These are phyloP conservation scores for Cladosporium sp. DNA, from an alignment of 2,329 filamentous ascomycete genomes.

Conservation along the genomic window DNA sequence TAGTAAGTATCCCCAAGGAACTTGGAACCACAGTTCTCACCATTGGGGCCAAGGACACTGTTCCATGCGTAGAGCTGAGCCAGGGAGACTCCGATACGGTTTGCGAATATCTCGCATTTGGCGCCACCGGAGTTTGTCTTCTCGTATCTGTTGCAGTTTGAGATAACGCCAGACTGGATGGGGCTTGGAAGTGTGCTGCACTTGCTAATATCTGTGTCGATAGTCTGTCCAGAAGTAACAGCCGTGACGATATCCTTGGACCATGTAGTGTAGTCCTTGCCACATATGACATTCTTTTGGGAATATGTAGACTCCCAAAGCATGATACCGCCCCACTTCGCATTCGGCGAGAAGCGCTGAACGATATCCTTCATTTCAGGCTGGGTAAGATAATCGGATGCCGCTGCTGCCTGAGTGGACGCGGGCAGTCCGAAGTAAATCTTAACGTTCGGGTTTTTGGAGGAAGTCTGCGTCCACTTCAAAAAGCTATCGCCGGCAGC, in stretches of 20 bases:
- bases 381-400: slow-evolving; percentile 50
- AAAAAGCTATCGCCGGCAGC: slow-evolving; percentile 49
- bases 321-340: slow-evolving; percentile 61
- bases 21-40: slow-evolving; percentile 24
- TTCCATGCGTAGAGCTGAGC: slow-evolving; percentile 27
- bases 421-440: slow-evolving; percentile 55
- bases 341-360: slow-evolving; percentile 42
- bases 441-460: slow-evolving; percentile 49
- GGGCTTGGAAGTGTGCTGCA: slow-evolving; percentile 17
- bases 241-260: slow-evolving; percentile 50
- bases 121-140: slow-evolving; percentile 22
- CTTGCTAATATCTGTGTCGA: slow-evolving; percentile 25
- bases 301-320: slow-evolving; percentile 59
- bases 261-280: slow-evolving; percentile 49
- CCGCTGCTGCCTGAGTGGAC: slow-evolving; percentile 27
- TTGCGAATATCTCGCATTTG: slow-evolving; percentile 23
- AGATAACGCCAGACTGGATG: slow-evolving; percentile 23
- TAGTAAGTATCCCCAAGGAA: slow-evolving; percentile 25
- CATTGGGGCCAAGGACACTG: slow-evolving; percentile 25
- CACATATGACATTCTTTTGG: slow-evolving; percentile 49
- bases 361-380: slow-evolving; percentile 50
- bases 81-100: slow-evolving; percentile 17
- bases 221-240: slow-evolving; percentile 24
- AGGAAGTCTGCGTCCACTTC: slow-evolving; percentile 44
- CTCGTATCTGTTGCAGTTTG: slow-evolving; percentile 25